Evolutionary conservation across 73 alveolate genomes (phyloP), one percentile per base, ranked within the genome.

Genomic region (Tetrahymena elliotti): DNA sequence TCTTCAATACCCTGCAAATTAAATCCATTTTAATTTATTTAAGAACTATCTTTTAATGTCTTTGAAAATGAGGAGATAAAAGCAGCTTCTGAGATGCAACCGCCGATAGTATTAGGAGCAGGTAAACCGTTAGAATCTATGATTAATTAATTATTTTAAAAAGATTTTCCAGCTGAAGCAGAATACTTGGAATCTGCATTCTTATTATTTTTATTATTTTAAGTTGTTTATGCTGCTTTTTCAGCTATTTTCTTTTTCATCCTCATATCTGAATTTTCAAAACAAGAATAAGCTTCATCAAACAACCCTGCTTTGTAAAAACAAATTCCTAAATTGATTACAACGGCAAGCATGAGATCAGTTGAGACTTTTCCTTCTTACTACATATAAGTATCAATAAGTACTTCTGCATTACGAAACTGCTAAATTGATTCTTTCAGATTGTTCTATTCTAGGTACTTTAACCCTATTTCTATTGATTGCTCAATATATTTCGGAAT

Each of bases 331-430:
- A 68, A 68, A 31, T 68, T 68, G 16, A 68, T 68, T 27, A 68
- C 88, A 68, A 68, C 88, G 88, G 88, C 88, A 68, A 68, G 88
- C 88, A 68, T 68, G 88, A 68, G 88, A 31, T 68, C 88, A 68
- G 88, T 68, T 68, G 88, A 68, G n/a, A 68, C 88, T 68, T 68
- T 68, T 27, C 88, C 88, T 68, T 68, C 88, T 68, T n/a, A 68
- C 36, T 68, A 18, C 88, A 68, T 68, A 68, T 68, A 68, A 22
- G 88, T 68, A 68, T 68, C 88, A 6, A 68, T 68, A 27, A 68
- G 88, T 22, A 68, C 88, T 68, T 68, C 88, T 4, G 88, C 88
- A 24, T 68, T 68, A 68, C 88, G 88, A 31, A 68, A 68, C 88
- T 68, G 22, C 22, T 68, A 68, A 18, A 68, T 68, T 68, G 88